Percentiles rank a stretch among this genome's conserved stretches.
These are phyloP conservation scores for Prosopis cineraria DNA, from an alignment of 306 rosid species.

Conservation along the genomic window DNA sequence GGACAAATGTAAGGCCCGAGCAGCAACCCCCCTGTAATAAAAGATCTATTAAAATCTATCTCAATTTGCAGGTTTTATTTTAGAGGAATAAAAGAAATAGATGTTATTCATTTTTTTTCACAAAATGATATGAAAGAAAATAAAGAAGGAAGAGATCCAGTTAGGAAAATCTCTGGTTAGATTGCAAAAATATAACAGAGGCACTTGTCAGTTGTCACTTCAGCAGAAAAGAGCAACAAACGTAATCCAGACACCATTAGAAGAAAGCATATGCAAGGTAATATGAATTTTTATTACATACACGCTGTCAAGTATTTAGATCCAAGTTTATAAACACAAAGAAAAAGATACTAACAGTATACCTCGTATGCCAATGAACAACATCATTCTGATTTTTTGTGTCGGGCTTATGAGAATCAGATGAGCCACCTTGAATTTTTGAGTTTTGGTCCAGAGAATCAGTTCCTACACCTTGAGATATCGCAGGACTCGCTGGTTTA, in stretches of 20 bases:
- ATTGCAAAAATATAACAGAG: slow-evolving; percentile 13
- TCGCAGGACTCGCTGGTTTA: slow-evolving; percentile 48
- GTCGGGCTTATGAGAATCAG: slow-evolving; percentile 74
- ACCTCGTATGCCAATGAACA: slow-evolving; percentile 97
- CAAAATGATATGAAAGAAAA: not conserved
- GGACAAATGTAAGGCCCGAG: slow-evolving; percentile 92
- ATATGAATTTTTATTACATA: slow-evolving; percentile 12
- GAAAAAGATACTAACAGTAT: slow-evolving; percentile 22
- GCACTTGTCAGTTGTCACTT: slow-evolving; percentile 12
- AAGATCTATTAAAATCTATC: slow-evolving; percentile 38
- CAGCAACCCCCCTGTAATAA: slow-evolving; percentile 89
- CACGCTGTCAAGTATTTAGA: slow-evolving; percentile 7
- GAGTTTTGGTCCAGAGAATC: slow-evolving; percentile 71
- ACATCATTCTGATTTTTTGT: slow-evolving; percentile 69
- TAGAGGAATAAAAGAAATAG: slow-evolving; percentile 5
- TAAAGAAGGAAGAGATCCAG: not conserved
- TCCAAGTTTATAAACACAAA: slow-evolving; percentile 9
- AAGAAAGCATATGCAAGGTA: not conserved
- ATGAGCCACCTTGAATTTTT: slow-evolving; percentile 62
- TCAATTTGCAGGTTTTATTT: slow-evolving; percentile 19
- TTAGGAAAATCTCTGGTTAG: slow-evolving; percentile 1
- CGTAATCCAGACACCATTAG: not conserved
- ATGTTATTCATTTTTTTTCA: slow-evolving; percentile 8
- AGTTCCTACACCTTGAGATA: slow-evolving; percentile 77
- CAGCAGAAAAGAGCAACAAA: slow-evolving; percentile 28